phyloP scores from a whole-genome alignment of 2,329 filamentous ascomycete genomes.

The Xylaria sp. region DNA sequence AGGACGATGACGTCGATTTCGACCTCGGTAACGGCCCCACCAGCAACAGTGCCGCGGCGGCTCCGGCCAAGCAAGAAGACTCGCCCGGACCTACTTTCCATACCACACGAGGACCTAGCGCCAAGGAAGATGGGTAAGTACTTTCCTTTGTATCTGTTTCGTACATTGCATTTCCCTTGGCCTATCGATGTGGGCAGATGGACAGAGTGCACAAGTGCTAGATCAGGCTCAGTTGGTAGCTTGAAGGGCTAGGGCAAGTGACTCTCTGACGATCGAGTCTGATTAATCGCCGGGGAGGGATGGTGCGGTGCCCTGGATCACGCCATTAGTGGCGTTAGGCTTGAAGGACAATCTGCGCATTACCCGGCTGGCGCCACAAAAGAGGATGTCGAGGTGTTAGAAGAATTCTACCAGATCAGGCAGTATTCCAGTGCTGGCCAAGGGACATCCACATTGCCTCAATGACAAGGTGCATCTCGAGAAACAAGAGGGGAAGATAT shows the following conservation, averaged over 20 bases:
- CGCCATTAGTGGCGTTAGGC: constrained; percentile 19
- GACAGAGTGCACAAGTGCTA: constrained; percentile 4
- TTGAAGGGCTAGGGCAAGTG: constrained; percentile 16
- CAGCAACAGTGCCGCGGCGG: constrained; percentile 23
- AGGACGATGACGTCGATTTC: constrained; percentile 56
- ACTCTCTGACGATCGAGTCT: constrained; percentile 14
- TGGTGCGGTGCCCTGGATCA: constrained; percentile 22
- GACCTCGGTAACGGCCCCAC: constrained; percentile 46
- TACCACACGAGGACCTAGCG: constrained; percentile 53
- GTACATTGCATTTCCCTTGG: constrained; percentile 14
- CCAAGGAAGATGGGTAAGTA: constrained; percentile 91
- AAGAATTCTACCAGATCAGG: constrained; percentile 22
- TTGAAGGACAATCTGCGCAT: constrained; percentile 24
- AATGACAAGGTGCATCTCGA: constrained; percentile 24
- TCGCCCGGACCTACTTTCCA: constrained; percentile 30
- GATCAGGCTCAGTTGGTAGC: constrained; percentile 13
- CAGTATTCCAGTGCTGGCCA: constrained; percentile 27
- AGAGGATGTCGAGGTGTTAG: constrained; percentile 22
- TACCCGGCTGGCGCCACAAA: constrained; percentile 23
- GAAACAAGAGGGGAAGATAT: constrained; percentile 22
- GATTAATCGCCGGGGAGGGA: constrained; percentile 18
- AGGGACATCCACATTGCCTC: constrained; percentile 24
- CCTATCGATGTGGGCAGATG: constrained; percentile 1
- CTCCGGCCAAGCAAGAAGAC: constrained; percentile 32
- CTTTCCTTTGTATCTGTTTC: constrained; percentile 20